These are phyloP conservation scores for Curvularia sp. DNA, from an alignment of 2,329 filamentous ascomycete genomes.

Conservation along the genomic window DNA sequence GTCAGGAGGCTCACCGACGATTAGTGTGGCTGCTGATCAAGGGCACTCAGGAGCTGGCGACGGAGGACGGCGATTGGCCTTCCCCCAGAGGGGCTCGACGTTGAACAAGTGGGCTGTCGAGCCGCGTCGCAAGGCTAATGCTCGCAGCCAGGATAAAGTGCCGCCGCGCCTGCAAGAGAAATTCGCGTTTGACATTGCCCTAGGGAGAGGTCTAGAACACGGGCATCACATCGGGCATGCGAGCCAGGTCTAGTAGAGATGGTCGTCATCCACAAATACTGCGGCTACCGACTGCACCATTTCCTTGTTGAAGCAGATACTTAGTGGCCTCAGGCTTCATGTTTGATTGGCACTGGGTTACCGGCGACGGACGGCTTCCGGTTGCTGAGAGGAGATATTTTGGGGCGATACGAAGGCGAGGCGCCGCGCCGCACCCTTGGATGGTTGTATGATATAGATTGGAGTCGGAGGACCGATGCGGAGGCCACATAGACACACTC, in stretches of 20 bases:
- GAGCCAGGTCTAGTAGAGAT: slow-evolving; percentile 28
- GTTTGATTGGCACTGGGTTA: slow-evolving; percentile 22
- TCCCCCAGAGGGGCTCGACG: slow-evolving; percentile 9
- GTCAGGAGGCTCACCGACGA: slow-evolving; percentile 23
- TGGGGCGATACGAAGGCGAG: not conserved
- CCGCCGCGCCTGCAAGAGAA: slow-evolving; percentile 38
- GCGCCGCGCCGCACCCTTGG: not conserved
- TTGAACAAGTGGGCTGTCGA: slow-evolving; percentile 28
- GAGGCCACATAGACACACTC: not conserved
- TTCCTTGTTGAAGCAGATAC: slow-evolving; percentile 22
- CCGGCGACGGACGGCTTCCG: slow-evolving; percentile 1
- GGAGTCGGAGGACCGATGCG: slow-evolving; percentile 16
- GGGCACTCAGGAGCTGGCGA: slow-evolving; percentile 17
- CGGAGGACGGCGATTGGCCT: slow-evolving; percentile 27
- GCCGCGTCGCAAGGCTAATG: slow-evolving; percentile 28
- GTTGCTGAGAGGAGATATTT: not conserved
- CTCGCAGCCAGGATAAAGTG: slow-evolving; percentile 34
- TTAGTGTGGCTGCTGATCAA: slow-evolving; percentile 24
- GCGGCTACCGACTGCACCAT: slow-evolving; percentile 24
- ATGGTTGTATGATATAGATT: slow-evolving; percentile 2
- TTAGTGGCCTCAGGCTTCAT: slow-evolving; percentile 6
- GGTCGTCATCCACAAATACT: slow-evolving; percentile 31
- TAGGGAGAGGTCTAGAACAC: slow-evolving; percentile 47
- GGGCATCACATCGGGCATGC: slow-evolving; percentile 22
- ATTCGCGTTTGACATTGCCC: slow-evolving; percentile 35